These are phyloP conservation scores for Pseudocercospora fijiensis DNA, from an alignment of 2,329 filamentous ascomycete species.

Conservation along the genomic window DNA sequence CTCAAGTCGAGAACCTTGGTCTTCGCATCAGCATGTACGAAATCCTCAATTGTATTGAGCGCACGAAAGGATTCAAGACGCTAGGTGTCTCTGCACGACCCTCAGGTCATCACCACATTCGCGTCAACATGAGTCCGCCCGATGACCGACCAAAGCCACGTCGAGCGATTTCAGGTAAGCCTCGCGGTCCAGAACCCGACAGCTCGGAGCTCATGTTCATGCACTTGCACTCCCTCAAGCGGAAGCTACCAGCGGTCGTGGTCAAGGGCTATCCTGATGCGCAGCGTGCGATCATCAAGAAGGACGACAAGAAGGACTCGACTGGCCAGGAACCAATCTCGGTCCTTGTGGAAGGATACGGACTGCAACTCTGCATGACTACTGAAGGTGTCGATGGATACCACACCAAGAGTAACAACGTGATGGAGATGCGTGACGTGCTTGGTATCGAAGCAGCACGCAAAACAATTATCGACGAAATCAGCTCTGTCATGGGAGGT, in stretches of 20 bases:
- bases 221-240: constrained; percentile 81
- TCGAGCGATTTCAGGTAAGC: constrained; percentile 44
- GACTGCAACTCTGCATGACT: constrained; percentile 83
- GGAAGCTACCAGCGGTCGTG: constrained; percentile 75
- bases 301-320: constrained; percentile 64
- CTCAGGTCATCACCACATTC: constrained; percentile 52
- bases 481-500: constrained; percentile 81
- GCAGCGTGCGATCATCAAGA: constrained; percentile 83
- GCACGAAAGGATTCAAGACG: constrained; percentile 76
- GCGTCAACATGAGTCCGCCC: constrained; percentile 64
- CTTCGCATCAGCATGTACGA: constrained; percentile 73
- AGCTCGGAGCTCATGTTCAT: constrained; percentile 66
- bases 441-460: constrained; percentile 94
- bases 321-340: constrained; percentile 58
- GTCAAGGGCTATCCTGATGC: constrained; percentile 89
- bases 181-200: constrained; percentile 40
- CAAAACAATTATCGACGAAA: constrained; percentile 84
- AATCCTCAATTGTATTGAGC: constrained; percentile 73
- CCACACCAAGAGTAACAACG: constrained; percentile 73
- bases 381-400: constrained; percentile 86
- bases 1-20: constrained; percentile 75
- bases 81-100: constrained; percentile 33
- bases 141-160: constrained; percentile 37
- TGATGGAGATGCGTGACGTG: constrained; percentile 84
- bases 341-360: constrained; percentile 89